Conservation (phyloP, 2,329 filamentous ascomycete genomes). For the Hirsutella rhossiliensis region DNA sequence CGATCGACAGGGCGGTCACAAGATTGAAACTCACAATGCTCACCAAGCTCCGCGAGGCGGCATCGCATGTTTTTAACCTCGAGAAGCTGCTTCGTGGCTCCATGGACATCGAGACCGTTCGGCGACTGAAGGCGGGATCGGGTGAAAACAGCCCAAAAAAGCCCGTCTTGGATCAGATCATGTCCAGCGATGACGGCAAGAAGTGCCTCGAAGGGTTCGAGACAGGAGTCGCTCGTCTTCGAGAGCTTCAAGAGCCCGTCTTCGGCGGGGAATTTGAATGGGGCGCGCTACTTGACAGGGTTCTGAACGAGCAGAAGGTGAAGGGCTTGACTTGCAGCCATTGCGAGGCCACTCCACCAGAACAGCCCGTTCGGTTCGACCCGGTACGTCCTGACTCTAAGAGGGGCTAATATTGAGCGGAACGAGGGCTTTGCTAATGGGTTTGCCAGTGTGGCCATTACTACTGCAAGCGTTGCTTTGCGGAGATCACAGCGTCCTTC, state of each 20-base stretch:
- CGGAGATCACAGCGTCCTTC: too few relatives aligned
- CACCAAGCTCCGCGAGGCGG: slow-evolving; percentile 7
- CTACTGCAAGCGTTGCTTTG: too few relatives aligned
- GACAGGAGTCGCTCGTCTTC: slow-evolving; percentile 6
- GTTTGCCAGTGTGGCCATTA: not conserved
- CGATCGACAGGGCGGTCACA: not conserved
- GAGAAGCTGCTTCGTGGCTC: slow-evolving; percentile 12
- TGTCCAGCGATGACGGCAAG: not conserved
- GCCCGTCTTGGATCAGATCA: slow-evolving; percentile 5
- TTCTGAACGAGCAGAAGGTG: slow-evolving; percentile 4
- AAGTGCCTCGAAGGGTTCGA: slow-evolving; percentile 3
- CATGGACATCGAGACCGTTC: not conserved
- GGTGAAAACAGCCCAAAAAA: not conserved
- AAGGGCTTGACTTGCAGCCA: slow-evolving; percentile 1
- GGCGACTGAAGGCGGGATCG: not conserved
- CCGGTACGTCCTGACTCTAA: slow-evolving; percentile 4
- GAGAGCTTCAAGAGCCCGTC: not conserved
- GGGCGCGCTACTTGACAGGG: slow-evolving; percentile 3
- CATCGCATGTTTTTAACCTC: slow-evolving; percentile 16
- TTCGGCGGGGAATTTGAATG: slow-evolving; percentile 12
- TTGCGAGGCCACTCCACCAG: not conserved
- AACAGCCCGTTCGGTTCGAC: not conserved
- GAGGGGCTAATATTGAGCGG: not conserved
- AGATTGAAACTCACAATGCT: not conserved
- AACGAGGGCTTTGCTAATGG: not conserved